phyloP scores from a whole-genome alignment of 495 filamentous ascomycete species.

The Aspergillus wentii region DNA sequence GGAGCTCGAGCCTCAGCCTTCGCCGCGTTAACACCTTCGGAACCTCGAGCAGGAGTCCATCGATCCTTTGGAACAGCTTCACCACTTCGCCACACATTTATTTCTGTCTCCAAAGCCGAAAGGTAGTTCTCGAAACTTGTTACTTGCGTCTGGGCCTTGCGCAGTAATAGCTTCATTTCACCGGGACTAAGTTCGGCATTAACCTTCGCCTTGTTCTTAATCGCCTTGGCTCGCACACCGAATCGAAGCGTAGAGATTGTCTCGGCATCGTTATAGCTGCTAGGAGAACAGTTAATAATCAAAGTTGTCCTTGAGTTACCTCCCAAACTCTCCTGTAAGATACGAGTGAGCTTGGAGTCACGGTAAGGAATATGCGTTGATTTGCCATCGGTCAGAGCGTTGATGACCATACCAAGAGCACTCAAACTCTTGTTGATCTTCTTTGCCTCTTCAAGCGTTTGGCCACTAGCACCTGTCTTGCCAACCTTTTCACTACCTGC shows the following conservation, averaged over 20 bases:
- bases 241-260: conserved; percentile 91
- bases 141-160: conserved; percentile 86
- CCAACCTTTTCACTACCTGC: conserved; percentile 98
- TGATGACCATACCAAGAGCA: conserved; percentile 98
- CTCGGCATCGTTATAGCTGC: conserved; percentile 96
- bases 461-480: conserved; percentile 95
- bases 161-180: conserved; percentile 86
- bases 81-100: conserved; percentile 80
- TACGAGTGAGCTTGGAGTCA: conserved; percentile 96
- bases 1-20: conserved; percentile 57
- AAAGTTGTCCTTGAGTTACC: conserved; percentile 96
- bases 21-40: conserved; percentile 50
- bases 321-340: conserved; percentile 91
- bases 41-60: conserved; percentile 59
- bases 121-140: conserved; percentile 86
- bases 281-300: conserved; percentile 97
- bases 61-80: conserved; percentile 84
- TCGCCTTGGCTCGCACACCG: conserved; percentile 94
- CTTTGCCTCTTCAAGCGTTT: conserved; percentile 97
- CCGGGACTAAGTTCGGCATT: conserved; percentile 94
- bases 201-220: conserved; percentile 99
- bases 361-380: conserved; percentile 95
- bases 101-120: conserved; percentile 75
- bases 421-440: conserved; percentile 99
- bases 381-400: conserved; percentile 94